Evolutionary conservation across 345 rosid species (phyloP).

Genomic region (Mallotus nudiflorus): DNA sequence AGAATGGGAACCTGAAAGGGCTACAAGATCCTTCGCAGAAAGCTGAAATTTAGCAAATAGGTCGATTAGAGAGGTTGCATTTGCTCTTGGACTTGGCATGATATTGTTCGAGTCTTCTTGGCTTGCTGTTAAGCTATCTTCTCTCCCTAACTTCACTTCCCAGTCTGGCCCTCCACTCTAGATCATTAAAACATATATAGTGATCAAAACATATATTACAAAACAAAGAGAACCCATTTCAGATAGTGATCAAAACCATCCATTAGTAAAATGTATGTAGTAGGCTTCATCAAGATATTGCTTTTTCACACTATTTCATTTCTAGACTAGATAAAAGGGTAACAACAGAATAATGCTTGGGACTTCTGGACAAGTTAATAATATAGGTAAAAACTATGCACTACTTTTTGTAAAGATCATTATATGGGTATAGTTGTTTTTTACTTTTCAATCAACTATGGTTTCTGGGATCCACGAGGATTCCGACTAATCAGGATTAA

Average conservation of each 20-base stretch:
- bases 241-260: not conserved
- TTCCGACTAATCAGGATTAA: too few species aligned
- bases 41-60: slow-evolving; percentile 64
- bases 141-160: slow-evolving; percentile 83
- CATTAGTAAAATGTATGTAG: not conserved
- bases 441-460: too few species aligned
- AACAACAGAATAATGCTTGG: too few species aligned
- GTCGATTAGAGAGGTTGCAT: slow-evolving; percentile 60
- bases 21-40: slow-evolving; percentile 74
- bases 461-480: too few species aligned
- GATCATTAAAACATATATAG: not conserved
- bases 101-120: slow-evolving; percentile 62
- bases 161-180: slow-evolving; percentile 90
- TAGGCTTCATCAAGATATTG: too few species aligned
- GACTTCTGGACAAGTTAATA: not conserved
- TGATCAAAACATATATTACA: not conserved
- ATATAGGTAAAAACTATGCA: not conserved
- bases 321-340: too few species aligned
- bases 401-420: not conserved
- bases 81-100: slow-evolving; percentile 92
- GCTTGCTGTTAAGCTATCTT: slow-evolving; percentile 78
- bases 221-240: not conserved
- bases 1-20: slow-evolving; percentile 96
- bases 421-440: too few species aligned
- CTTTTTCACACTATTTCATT: too few species aligned